Evolutionary conservation across 192 early-diverging fungal species (phyloP), one percentile per base, ranked within the genome.

Genomic region (Podila verticillata): DNA sequence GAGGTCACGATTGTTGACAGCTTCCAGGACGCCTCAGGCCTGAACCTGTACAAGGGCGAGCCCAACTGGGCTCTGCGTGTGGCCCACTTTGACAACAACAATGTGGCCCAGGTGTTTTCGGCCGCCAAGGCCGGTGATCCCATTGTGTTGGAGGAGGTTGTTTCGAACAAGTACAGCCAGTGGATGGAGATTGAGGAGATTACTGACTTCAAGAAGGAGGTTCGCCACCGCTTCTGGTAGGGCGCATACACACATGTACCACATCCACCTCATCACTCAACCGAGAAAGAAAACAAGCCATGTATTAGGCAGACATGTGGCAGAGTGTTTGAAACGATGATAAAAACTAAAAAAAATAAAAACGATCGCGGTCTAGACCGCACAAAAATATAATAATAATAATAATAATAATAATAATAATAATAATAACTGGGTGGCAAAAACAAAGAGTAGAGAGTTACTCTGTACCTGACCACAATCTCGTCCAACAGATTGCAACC

Each of bases 401-500:
- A n/a, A n/a, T n/a, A n/a, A n/a, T n/a, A n/a, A n/a, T n/a, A n/a
- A n/a, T n/a, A n/a, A n/a, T n/a, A n/a, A n/a, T n/a, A n/a, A n/a
- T n/a, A n/a, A n/a, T n/a, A n/a, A n/a, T n/a, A n/a, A n/a, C n/a
- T n/a, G 22, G n/a, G 12, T 15, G 39, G 39, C 39, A 39, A 39
- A 15, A 44, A 12, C 39, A 22, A n/a, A 4, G 10, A 5, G 8
- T 5, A n/a, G n/a, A n/a, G n/a, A n/a, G 31, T 39, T 26, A n/a
- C n/a, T 7, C 20, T 35, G 15, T 75, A 69, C 74, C 62, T 80
- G 65, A 19, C 34, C 58, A 26, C 65, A 60, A 3, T 72, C 77
- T 15, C 65, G 49, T 36, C 66, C 66, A 29, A 72, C 65, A 2
- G 49, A 30, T 26, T 80, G 77, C 0, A 80, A 32, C 19, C 48